Base-by-base conservation (phyloP, 352 stramenopile genomes). In the Pythium folliculosum region DNA sequence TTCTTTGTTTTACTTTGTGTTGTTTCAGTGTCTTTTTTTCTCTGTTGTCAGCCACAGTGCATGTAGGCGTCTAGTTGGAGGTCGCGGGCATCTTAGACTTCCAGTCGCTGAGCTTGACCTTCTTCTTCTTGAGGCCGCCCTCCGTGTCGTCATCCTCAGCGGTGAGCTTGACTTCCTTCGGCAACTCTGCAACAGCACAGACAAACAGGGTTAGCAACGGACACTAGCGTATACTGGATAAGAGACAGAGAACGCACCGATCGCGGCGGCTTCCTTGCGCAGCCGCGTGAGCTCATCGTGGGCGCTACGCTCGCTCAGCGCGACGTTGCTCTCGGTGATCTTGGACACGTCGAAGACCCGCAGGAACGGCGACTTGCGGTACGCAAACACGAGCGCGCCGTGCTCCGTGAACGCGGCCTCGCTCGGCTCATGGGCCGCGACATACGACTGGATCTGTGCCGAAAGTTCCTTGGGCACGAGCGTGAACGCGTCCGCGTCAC, bases 91-190 rank as follows among this genome's bases (percentile, higher is more conserved):
- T 37, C 64, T 82, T 81, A 57, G 59, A 60, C 64, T 82, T 84
- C 74, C 74, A 84, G 35, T 77, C 60, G 40, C 62, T 71, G 37
- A 70, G 59, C 69, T 82, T 75, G 64, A 90, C 77, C 57, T 92
- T 94, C 67, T 94, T 94, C 82, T 94, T 94, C 70, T 89, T 84
- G 50, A 91, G 60, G 14, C 82, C 83, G 38, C 80, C 82, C 40
- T 94, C 82, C 9, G 89, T 77, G 40, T 82, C 76, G 30, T 94
- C 82, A 27, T 81, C 75, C 16, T 91, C 81, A 19, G 80, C 62
- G 14, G 75, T 65, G 10, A 88, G 75, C 14, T 82, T 78, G 45
- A 82, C 75, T 10, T 75, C 77, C 32, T 77, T 75, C 6, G 70
- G 55, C 63, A 92, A 64, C 49, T 84, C 83, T 90, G n/a, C 19